Conservation (phyloP, 768 basidiomycete genomes). For the Lepiota subincarnata region DNA sequence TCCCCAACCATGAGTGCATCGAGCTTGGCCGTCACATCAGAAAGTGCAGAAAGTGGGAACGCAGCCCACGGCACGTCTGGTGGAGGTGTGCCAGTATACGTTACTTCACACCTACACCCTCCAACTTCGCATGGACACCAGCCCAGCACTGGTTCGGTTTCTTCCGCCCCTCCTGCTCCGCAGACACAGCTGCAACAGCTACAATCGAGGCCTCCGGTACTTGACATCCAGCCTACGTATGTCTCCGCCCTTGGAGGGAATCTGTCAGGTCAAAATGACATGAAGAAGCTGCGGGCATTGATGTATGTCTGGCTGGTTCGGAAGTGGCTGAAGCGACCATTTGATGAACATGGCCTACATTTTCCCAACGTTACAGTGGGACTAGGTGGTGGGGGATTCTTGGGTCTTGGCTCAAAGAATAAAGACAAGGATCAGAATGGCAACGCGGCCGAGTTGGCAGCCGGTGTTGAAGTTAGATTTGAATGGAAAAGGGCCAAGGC, state of each 20-base stretch:
- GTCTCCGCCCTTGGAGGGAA: slow-evolving; percentile 36
- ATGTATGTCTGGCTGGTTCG: slow-evolving; percentile 77
- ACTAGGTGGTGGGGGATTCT: neutral
- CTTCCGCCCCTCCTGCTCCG: slow-evolving; percentile 3
- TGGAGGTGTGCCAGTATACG: neutral
- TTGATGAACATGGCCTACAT: neutral
- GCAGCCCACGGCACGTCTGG: neutral
- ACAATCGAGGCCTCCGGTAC: slow-evolving; percentile 36
- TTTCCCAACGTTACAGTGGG: neutral
- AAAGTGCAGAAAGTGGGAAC: slow-evolving; percentile 5
- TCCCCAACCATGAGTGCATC: slow-evolving; percentile 10
- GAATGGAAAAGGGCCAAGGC: slow-evolving; percentile 68
- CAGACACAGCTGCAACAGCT: slow-evolving; percentile 18
- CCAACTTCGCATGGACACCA: slow-evolving; percentile 4
- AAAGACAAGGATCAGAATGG: slow-evolving; percentile 9
- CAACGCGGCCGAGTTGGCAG: slow-evolving; percentile 19
- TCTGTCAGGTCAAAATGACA: slow-evolving; percentile 4
- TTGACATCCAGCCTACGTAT: slow-evolving; percentile 68
- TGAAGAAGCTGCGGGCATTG: slow-evolving; percentile 32
- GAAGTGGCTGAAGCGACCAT: slow-evolving; percentile 58
- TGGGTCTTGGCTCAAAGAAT: slow-evolving; percentile 11
- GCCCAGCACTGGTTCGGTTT: neutral
- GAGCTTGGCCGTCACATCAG: slow-evolving; percentile 4
- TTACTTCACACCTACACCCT: neutral
- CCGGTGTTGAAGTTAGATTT: slow-evolving; percentile 65